These are phyloP conservation scores for Plicaturopsis crispa DNA, from an alignment of 768 basidiomycete species.

Conservation along the genomic window DNA sequence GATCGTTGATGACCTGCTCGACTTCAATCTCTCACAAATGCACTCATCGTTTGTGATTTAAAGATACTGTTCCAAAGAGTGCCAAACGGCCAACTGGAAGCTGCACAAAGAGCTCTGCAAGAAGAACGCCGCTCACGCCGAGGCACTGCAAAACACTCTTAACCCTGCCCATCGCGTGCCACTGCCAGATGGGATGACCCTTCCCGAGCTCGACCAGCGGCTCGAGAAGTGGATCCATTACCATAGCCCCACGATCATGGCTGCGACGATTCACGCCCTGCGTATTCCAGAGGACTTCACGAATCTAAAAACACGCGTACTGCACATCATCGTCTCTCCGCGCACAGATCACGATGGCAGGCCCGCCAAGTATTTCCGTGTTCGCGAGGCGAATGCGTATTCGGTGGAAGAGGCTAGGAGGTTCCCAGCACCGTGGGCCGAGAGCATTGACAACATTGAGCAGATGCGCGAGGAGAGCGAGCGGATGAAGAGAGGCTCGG, in stretches of 20 bases:
- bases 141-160: constrained; percentile 9
- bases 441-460: constrained; percentile 12
- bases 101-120: constrained; percentile 12
- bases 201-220: constrained; percentile 20
- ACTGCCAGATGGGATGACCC: constrained; percentile 12
- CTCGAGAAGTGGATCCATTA: constrained; percentile 26
- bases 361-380: constrained; percentile 19
- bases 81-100: constrained; percentile 18
- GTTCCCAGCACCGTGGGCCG: constrained; percentile 16
- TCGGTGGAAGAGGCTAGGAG: constrained; percentile 12
- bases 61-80: constrained; percentile 10
- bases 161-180: constrained; percentile 7
- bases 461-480: constrained; percentile 19
- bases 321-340: constrained; percentile 10
- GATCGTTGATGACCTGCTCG: not conserved
- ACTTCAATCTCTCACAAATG: not conserved
- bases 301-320: constrained; percentile 13
- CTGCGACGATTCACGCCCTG: constrained; percentile 21
- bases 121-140: constrained; percentile 12
- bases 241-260: constrained; percentile 20
- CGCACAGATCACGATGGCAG: constrained; percentile 16
- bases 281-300: constrained; percentile 17
- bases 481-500: constrained; percentile 11
- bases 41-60: too few species aligned
- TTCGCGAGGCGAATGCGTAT: constrained; percentile 15